Base-by-base conservation (phyloP, 2,329 filamentous ascomycete genomes). In the Diaporthe sp. region DNA sequence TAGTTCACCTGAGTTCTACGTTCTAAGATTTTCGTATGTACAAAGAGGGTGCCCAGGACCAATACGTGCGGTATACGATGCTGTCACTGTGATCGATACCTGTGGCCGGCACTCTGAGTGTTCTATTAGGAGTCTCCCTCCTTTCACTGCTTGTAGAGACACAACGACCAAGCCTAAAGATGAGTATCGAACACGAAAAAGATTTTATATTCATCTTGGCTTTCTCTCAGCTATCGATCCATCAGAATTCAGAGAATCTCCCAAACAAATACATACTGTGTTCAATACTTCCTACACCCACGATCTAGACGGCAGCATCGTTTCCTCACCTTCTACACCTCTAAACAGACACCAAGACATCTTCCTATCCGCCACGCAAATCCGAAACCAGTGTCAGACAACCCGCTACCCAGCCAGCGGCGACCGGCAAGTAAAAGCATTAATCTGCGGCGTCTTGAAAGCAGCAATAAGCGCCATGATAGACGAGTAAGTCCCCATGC, bases 381-480 rank as follows among this genome's bases (percentile, higher is more conserved):
- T 25, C 6, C 10, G 12, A n/a, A 20, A 25, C n/a, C 28, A 37
- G 10, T 13, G 15, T 5, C 34, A 70, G n/a, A 3, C 3, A 8
- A 17, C 8, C 1, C 13, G 12, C 61, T 31, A 77, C 9, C 76
- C 76, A 25, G 55, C 61, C 47, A 77, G 42, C 7, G 76, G 76
- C 63, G 76, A 77, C 39, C 57, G 53, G 31, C 76, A 77, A 34
- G 58, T 70, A 28, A 77, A 77, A 0, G 76, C 76, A 47, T 75
- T 77, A 20, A 77, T 37, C 74, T 77, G 76, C 1, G 76, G 76
- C 25, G 73, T 73, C 76, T 77, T 5, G 6, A 77, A 77, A 6
- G 70, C 73, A 13, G 25, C 51, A n/a, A 77, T 73, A 10, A 77
- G 71, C n/a, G 70, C 39, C 74, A 67, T 31, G 6, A 77, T 72